Conservation (phyloP, 352 stramenopile species). For the Phytophthora parvispora region DNA sequence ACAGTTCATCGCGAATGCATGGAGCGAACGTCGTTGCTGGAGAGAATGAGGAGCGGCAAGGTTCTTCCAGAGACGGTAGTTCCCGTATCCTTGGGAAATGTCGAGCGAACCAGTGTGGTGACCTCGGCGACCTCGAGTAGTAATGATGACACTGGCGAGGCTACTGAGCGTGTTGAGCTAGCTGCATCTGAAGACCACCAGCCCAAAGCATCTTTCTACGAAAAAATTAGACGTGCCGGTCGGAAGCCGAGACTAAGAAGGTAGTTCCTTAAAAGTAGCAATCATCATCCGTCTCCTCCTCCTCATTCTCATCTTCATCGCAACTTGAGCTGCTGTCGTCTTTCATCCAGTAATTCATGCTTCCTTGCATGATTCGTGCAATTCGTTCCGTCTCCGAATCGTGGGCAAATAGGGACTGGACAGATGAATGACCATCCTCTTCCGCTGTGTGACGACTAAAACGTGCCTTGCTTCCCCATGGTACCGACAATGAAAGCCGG, state of each 20-base stretch:
- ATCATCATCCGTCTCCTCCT: slow-evolving; percentile 49
- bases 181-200: slow-evolving; percentile 12
- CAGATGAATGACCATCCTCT: slow-evolving; percentile 5
- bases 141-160: slow-evolving; percentile 28
- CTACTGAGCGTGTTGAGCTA: slow-evolving; percentile 18
- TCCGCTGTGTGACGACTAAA: background rate
- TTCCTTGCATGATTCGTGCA: slow-evolving; percentile 85
- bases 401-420: slow-evolving; percentile 26
- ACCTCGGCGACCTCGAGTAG: slow-evolving; percentile 8
- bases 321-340: slow-evolving; percentile 37
- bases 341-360: slow-evolving; percentile 66
- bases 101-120: slow-evolving; percentile 1
- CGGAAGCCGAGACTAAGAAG: slow-evolving; percentile 62
- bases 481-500: background rate
- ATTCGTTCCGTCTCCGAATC: slow-evolving; percentile 85
- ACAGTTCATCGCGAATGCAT: slow-evolving; percentile 88
- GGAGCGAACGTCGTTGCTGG: slow-evolving; percentile 80
- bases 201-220: slow-evolving; percentile 78
- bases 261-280: slow-evolving; percentile 52
- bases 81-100: background rate
- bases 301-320: slow-evolving; percentile 36
- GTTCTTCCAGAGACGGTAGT: slow-evolving; percentile 61
- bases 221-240: slow-evolving; percentile 72
- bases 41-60: slow-evolving; percentile 78
- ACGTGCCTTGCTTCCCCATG: background rate